phyloP scores from a whole-genome alignment of 2,329 filamentous ascomycete genomes.

The Calonectria ilicicola region DNA sequence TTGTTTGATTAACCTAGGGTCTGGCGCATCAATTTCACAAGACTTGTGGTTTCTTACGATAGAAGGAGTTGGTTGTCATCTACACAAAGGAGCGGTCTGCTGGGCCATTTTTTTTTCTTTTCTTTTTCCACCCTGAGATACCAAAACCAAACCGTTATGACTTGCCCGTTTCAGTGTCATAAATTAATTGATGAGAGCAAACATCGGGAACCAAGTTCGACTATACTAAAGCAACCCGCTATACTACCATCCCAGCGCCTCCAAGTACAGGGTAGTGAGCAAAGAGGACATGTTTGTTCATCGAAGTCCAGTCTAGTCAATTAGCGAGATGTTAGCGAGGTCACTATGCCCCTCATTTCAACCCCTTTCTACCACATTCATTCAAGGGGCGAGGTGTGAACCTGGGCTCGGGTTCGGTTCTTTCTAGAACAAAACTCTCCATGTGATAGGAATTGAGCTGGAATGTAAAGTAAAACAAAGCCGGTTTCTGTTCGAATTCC shows the following conservation, averaged over 20 bases:
- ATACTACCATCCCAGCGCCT: neutral
- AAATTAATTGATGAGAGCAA: neutral
- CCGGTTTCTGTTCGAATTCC: neutral
- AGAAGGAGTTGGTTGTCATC: neutral
- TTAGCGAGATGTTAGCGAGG: constrained; percentile 12
- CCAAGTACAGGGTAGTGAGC: neutral
- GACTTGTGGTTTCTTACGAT: neutral
- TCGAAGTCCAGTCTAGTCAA: neutral
- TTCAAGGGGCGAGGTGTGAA: neutral
- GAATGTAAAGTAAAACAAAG: neutral
- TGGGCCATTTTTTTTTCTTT: neutral
- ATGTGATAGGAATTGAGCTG: neutral
- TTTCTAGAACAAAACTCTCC: neutral
- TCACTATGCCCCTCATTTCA: neutral
- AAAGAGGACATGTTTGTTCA: too few relatives aligned
- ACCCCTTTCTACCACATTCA: neutral
- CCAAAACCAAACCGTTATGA: neutral
- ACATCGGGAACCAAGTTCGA: too few relatives aligned
- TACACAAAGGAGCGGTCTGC: neutral
- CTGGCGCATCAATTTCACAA: neutral
- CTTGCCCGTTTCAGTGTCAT: neutral
- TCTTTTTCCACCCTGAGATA: neutral
- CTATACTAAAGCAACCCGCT: neutral
- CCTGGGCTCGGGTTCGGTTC: neutral
- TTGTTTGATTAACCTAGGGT: neutral